Evolutionary conservation across 805 yeast species (phyloP), one percentile per base, ranked within the genome.

Genomic region (Candida stauntonica): DNA sequence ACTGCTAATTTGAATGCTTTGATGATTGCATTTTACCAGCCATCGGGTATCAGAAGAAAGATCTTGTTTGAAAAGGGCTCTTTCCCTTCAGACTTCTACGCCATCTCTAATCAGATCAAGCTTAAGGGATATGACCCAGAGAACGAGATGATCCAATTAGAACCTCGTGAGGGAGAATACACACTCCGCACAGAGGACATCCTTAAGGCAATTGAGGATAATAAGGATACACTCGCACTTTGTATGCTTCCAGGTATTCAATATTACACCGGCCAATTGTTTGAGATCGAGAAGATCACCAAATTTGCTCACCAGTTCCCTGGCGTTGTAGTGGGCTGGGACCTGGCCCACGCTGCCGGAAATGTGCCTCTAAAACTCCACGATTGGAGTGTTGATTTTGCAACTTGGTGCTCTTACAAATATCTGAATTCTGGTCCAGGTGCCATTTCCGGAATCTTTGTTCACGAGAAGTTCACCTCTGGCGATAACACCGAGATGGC

Each of bases 401-500:
- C 97, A 1, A 86, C 77, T 15, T 89, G 96, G 88, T 89, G 98
- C 59, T 79, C 94, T 5, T 89, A 89, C 68, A 89, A 89, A 59
- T 89, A 89, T 57, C 63, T 89, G 46, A 91, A 91, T 57, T 61
- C 95, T 4, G 98, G 98, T 0, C 96, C 98, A 0, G 98, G 98
- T 32, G 91, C 80, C 5, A 85, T 88, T 47, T 95, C 88, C 5
- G 96, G 96, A 1, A 70, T 86, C 17, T 89, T 77, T 52, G 81
- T 89, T 27, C 79, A 89, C 57, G 38, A 44, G 29, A 81, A 77
- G 46, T 70, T 61, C 44, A 63, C 52, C 18, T 46, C 66, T 12
- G 50, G 52, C n/a, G 51, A 57, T 24, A 47, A 54, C 15, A 51
- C 52, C 9, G 52, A 57, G 20, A 50, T 68, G 27, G 85, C 95